Evolutionary conservation across 306 rosid species (phyloP).

Genomic region (Glycine soja): DNA sequence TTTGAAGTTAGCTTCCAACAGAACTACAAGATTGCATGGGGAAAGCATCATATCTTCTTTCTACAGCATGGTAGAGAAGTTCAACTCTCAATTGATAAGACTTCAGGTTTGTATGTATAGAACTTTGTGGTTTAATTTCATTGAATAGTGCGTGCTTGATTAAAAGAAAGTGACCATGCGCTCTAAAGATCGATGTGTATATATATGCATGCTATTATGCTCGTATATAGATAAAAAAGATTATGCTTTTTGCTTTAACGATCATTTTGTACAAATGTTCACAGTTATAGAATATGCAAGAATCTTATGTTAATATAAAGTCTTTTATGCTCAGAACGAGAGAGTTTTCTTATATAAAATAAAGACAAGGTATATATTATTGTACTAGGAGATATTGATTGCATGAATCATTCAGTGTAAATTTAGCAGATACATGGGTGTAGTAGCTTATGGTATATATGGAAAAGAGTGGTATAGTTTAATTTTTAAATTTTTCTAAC

Average conservation of each 20-base stretch:
- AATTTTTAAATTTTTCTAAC: not conserved
- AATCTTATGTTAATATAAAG: not conserved
- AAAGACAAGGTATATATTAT: too few relatives aligned
- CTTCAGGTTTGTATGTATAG: conserved; percentile 37
- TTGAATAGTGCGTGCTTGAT: too few relatives aligned
- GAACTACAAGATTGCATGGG: conserved; percentile 50
- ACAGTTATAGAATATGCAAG: not conserved
- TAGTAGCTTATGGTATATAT: not conserved
- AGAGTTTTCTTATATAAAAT: not conserved
- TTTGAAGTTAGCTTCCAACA: conserved; percentile 43
- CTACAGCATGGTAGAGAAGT: conserved; percentile 42
- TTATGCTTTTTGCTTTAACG: not conserved
- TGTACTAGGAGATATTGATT: not conserved
- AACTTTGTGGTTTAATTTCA: too few relatives aligned
- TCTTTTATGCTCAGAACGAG: not conserved
- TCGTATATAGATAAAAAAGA: not conserved
- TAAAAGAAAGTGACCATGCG: too few relatives aligned
- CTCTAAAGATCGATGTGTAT: too few relatives aligned
- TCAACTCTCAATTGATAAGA: conserved; percentile 48
- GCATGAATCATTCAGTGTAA: not conserved
- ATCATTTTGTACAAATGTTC: not conserved
- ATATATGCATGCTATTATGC: not conserved
- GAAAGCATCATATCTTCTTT: conserved; percentile 33
- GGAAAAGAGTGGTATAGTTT: not conserved
- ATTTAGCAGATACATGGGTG: not conserved